Evolutionary conservation across 2,329 filamentous ascomycete species (phyloP), one percentile per base, ranked within the genome.

Genomic region (Zalaria obscura): DNA sequence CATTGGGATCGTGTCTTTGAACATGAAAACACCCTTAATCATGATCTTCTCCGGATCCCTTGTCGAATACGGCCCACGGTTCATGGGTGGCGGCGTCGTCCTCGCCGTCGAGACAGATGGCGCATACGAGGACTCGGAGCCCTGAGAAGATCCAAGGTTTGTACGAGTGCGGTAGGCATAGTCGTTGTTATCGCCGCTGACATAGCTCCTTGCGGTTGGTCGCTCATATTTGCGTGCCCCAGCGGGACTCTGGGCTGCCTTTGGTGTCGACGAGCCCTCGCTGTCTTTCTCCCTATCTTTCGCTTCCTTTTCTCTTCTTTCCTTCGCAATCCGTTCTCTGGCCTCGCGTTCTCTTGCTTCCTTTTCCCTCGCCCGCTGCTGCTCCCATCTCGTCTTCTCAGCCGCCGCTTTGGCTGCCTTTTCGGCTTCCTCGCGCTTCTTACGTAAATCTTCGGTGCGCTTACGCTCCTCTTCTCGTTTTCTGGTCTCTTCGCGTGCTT

Each of bases 31-130:
- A 7, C 81, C 91, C 55, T 83, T 83, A 62, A 98, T 89, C 47
- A 94, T 80, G 56, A 98, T 91, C 72, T 98, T 98, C 65, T 93
- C 79, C 0, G 89, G 88, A 57, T 96, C 86, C 49, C 83, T 84
- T 27, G 87, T 95, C 31, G 77, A 74, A 62, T 95, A 96, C 2
- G 84, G 75, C 2, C 79, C 78, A 38, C 83, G 76, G 48, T 80
- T 73, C 3, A 83, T 87, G 1, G 83, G 80, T 10, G 88, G 86
- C 5, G 88, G 84, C 4, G 84, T 85, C 5, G 88, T 93, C 44
- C 78, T 78, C 7, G 84, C 73, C 1, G 88, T 95, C 10, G 84
- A 87, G 45, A 85, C 78, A 6, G 86, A 93, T 1, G 83, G 75
- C 2, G 86, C 82, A 61, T 89, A 95, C 32, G 56, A 55, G 6